Base-by-base conservation (phyloP, 352 stramenopile genomes). In the Achlya hypogyna region DNA sequence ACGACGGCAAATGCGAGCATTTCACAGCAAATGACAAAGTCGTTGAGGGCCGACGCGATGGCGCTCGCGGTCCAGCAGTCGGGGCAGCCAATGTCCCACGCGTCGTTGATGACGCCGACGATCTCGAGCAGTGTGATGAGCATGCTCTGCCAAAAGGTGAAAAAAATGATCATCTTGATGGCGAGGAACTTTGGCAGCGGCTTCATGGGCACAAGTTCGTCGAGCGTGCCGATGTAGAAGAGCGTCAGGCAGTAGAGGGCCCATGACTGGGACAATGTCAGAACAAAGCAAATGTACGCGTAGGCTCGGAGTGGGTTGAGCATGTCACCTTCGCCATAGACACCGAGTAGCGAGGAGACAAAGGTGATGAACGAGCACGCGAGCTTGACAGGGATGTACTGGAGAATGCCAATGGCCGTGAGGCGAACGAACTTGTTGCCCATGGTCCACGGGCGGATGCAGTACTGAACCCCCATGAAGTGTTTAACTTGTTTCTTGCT, bases 121-220 rank as follows among this genome's bases (percentile, higher is more conserved):
- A 87, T 88, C 68, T 96, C 87, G 51, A 97, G 71, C 58, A 92
- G 75, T 49, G 81, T 89, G 74, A 98, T 96, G 71, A 96, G 77
- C 51, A 97, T 74, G 29, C 81, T 91, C 79, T 98, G 92, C 92
- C 92, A 98, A 75, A 94, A 98, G 27, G 88, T 97, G 67, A 98
- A 96, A 75, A 98, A 98, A 40, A 98, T 96, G 62, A 98, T 94
- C 5, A 84, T 86, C 69, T 98, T 98, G 71, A 98, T 97, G 5
- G 84, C 86, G 35, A 98, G 65, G 71, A 98, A 98, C 72, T 98
- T 98, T n/a, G 82, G 84, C 67, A 96, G 81, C 42, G 91, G 91
- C 16, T 89, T 77, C 59, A 97, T 89, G 25, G 92, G 90, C 31
- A 78, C 76, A 53, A 98, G 75, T 63, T 96, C 87, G 53, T 96